These are phyloP conservation scores for Tremella yokohamensis DNA, from an alignment of 768 basidiomycete species.

Conservation along the genomic window DNA sequence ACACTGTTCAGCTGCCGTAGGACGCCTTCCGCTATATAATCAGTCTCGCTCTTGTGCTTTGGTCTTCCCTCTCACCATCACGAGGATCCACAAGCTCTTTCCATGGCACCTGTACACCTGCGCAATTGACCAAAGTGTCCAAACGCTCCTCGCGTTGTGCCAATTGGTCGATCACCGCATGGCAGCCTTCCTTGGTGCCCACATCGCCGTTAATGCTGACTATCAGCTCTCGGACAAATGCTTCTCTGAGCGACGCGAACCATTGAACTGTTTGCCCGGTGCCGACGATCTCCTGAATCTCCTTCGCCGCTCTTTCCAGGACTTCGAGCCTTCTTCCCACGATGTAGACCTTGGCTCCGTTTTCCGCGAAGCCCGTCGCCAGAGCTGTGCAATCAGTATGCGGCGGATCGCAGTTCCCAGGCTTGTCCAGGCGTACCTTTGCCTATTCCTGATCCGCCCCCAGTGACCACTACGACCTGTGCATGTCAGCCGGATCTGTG, in stretches of 20 bases:
- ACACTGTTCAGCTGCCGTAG: too few species aligned
- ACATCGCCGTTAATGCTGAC: constrained; percentile 38
- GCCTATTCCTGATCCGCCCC: constrained; percentile 44
- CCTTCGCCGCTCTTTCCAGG: constrained; percentile 28
- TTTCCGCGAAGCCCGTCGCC: constrained; percentile 30
- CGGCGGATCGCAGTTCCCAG: not conserved
- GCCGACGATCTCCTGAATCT: constrained; percentile 27
- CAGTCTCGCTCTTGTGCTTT: too few species aligned
- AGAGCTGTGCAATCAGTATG: constrained; percentile 18
- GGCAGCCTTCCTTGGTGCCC: constrained; percentile 34
- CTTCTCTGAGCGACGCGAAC: not conserved
- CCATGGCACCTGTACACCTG: constrained; percentile 37
- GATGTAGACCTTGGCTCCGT: constrained; percentile 44
- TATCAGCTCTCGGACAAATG: not conserved
- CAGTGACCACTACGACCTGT: constrained; percentile 34
- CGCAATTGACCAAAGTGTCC: constrained; percentile 38
- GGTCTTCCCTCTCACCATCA: too few species aligned
- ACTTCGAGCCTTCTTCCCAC: constrained; percentile 36
- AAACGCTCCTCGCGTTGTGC: not conserved
- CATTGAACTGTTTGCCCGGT: constrained; percentile 2
- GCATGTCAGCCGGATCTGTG: constrained; percentile 7
- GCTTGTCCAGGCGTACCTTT: constrained; percentile 46
- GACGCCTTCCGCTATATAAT: too few species aligned
- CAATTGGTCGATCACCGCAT: constrained; percentile 1
- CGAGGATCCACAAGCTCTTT: constrained; percentile 5